Evolutionary conservation across 169 alveolate species (phyloP), one percentile per base, ranked within the genome.

Genomic region (Plasmodium malariae): DNA sequence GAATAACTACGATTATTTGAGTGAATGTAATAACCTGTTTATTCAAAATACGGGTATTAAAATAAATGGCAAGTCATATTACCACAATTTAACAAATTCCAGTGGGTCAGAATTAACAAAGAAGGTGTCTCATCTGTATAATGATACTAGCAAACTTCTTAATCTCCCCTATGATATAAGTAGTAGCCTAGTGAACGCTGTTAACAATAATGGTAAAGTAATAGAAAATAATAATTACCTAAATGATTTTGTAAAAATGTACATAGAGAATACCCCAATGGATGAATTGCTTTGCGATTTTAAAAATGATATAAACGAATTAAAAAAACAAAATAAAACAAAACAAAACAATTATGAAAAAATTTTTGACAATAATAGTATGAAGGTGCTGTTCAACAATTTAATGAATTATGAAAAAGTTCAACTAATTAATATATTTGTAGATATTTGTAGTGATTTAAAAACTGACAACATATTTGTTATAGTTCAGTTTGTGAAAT

Each of bases 401-500:
- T 36, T 80, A 67, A 49, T 80, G 83, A 67, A 80, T 19, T 63
- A 65, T 80, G 83, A 80, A n/a, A 80, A 80, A 40, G 51, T 21
- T 5, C 72, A 80, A 65, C 67, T 80, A 48, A 69, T 80, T 26
- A 68, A 80, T n/a, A 67, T 80, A 55, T 80, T 80, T 34, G 37
- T 67, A 80, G 54, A 37, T 24, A 80, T 80, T 17, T 80, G 91
- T 67, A 80, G 40, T 24, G 65, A 80, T 48, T 54, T 80, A 80
- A 80, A 67, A 80, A 80, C 63, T 17, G 91, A 80, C n/a, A 80
- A 67, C 32, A 67, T 80, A 51, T 80, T 68, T 49, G 14, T 63
- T 9, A 43, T 80, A 28, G 55, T 80, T 12, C 72, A 80, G 14
- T 80, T 80, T 80, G 71, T 80, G 17, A 80, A 80, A 49, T 80